phyloP scores from a whole-genome alignment of 169 alveolate genomes.

The Babesia sp. region DNA sequence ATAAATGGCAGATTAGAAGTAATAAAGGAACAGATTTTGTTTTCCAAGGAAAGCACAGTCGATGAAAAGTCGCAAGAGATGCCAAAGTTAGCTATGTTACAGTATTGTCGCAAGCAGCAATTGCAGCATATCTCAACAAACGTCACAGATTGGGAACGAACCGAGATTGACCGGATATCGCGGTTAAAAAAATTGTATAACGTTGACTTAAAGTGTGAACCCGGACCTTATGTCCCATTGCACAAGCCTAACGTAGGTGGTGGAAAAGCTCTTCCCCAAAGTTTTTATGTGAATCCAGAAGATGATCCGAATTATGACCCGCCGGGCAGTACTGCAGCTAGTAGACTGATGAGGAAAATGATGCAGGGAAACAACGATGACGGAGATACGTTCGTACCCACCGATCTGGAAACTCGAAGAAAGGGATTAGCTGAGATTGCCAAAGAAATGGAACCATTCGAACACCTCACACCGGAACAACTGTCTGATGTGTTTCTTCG shows the following conservation, averaged over 20 bases:
- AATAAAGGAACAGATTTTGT: conserved; percentile 4
- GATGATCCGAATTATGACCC: conserved; percentile 53
- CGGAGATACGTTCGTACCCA: conserved; percentile 6
- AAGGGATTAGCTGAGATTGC: conserved; percentile 11
- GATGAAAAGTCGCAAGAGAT: conserved; percentile 8
- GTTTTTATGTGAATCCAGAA: conserved; percentile 36
- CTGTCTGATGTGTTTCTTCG: conserved; percentile 27
- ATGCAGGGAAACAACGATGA: conserved; percentile 2
- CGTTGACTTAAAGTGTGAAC: background rate
- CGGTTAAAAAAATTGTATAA: conserved; percentile 12
- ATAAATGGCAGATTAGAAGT: conserved; percentile 21
- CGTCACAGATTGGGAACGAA: conserved; percentile 39
- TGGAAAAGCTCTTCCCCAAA: conserved; percentile 37
- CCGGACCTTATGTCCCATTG: background rate
- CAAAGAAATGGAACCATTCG: conserved; percentile 45
- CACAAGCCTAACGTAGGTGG: conserved; percentile 21
- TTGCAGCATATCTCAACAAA: conserved; percentile 10
- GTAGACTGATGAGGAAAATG: conserved; percentile 28
- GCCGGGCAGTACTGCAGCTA: conserved; percentile 18
- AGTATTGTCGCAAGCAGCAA: conserved; percentile 21
- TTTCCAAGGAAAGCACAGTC: background rate
- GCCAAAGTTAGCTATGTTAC: conserved; percentile 39
- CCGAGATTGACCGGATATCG: conserved; percentile 3
- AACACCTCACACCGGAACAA: conserved; percentile 41
- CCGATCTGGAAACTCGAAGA: conserved; percentile 38